These are phyloP conservation scores for Tanacetum coccineum DNA, from an alignment of 129 eudicot genomes.

Conservation along the genomic window DNA sequence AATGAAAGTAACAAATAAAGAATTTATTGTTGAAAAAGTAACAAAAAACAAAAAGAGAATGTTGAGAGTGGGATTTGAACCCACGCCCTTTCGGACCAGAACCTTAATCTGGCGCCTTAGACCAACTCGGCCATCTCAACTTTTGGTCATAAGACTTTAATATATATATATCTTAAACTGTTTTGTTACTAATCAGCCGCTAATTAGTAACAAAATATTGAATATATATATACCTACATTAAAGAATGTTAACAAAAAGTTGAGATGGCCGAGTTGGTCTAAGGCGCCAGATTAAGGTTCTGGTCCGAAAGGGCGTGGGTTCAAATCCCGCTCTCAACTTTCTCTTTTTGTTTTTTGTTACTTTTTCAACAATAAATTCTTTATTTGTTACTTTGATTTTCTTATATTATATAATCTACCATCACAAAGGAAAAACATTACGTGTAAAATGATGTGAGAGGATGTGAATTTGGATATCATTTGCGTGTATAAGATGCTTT, in stretches of 20 bases:
- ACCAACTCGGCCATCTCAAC: constrained; percentile 96
- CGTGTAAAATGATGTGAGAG: too few species aligned
- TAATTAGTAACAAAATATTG: too few species aligned
- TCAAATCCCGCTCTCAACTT: constrained; percentile 90
- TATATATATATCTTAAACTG: not conserved
- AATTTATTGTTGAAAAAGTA: too few species aligned
- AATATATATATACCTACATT: too few species aligned
- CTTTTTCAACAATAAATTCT: too few species aligned
- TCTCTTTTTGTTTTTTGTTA: not conserved
- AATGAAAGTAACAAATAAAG: too few species aligned
- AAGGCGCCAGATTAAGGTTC: constrained; percentile 99
- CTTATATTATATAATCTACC: too few species aligned
- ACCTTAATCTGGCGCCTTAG: constrained; percentile 99
- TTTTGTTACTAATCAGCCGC: not conserved
- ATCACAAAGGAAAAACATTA: too few species aligned
- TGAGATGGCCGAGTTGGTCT: constrained; percentile 96
- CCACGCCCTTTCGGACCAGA: constrained; percentile 99
- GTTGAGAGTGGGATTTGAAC: constrained; percentile 95
- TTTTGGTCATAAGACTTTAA: not conserved
- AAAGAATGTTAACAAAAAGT: constrained; percentile 11
- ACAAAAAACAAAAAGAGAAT: not conserved
- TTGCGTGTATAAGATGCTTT: too few species aligned
- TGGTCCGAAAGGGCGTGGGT: constrained; percentile 99
- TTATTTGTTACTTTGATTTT: too few species aligned
- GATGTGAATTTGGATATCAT: too few species aligned